phyloP scores from a whole-genome alignment of 495 filamentous ascomycete species.

The Bombardia bombarda region DNA sequence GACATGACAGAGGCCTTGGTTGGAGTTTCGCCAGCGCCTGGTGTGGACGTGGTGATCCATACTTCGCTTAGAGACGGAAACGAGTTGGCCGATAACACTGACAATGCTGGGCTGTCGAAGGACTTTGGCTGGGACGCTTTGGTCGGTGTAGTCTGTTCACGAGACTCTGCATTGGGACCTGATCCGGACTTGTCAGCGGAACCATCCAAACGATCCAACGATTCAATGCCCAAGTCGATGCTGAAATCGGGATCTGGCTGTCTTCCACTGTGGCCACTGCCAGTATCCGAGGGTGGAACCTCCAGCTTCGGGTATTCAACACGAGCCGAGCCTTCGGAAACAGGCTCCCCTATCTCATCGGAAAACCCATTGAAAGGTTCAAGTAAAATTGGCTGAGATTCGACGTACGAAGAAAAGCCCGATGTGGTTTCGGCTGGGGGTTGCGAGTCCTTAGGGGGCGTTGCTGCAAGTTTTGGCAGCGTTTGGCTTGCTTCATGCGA shows the following conservation, averaged over 20 bases:
- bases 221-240: slow-evolving; percentile 19
- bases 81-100: slow-evolving; percentile 17
- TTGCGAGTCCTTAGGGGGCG: background rate
- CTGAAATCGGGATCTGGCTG: slow-evolving; percentile 29
- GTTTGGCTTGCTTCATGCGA: slow-evolving; percentile 7
- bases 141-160: background rate
- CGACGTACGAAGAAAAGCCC: slow-evolving; percentile 7
- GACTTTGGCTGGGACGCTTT: background rate
- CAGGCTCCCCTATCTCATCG: slow-evolving; percentile 9
- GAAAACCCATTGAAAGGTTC: slow-evolving; percentile 22
- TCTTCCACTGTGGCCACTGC: slow-evolving; percentile 29
- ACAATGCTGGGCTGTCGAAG: slow-evolving; percentile 6
- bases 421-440: slow-evolving; percentile 1
- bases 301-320: slow-evolving; percentile 11
- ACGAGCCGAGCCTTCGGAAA: background rate
- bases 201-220: slow-evolving; percentile 11
- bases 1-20: slow-evolving; percentile 8
- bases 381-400: slow-evolving; percentile 19
- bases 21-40: slow-evolving; percentile 16
- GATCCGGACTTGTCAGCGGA: slow-evolving; percentile 10
- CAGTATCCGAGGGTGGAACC: slow-evolving; percentile 19
- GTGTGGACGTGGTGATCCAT: slow-evolving; percentile 23
- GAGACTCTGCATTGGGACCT: background rate
- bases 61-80: slow-evolving; percentile 31
- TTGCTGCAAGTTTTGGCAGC: background rate